Evolutionary conservation across 768 basidiomycete species (phyloP).

Genomic region (Tylopilus subfusipes): DNA sequence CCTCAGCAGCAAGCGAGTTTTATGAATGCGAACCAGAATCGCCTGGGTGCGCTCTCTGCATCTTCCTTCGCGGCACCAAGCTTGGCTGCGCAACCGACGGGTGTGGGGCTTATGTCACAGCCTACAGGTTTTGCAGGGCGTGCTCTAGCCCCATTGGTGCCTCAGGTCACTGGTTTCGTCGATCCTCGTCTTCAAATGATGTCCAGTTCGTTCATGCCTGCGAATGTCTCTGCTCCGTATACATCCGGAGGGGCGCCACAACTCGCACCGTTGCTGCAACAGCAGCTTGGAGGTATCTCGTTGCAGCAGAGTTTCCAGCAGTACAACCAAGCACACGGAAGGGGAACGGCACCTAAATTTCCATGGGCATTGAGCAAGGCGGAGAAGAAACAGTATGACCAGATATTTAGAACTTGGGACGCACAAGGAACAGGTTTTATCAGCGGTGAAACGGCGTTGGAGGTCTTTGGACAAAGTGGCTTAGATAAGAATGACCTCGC

Average conservation of each 20-base stretch:
- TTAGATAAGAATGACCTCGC: slow-evolving; percentile 86
- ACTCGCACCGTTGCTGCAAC: slow-evolving; percentile 54
- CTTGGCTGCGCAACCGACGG: slow-evolving; percentile 21
- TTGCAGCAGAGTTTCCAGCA: slow-evolving; percentile 87
- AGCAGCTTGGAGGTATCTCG: slow-evolving; percentile 48
- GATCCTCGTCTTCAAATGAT: slow-evolving; percentile 87
- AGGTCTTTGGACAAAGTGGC: slow-evolving; percentile 94
- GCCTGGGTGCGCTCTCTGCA: slow-evolving; percentile 33
- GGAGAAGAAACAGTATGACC: slow-evolving; percentile 96
- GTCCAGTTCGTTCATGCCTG: slow-evolving; percentile 89
- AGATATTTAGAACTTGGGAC: slow-evolving; percentile 98
- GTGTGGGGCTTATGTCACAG: slow-evolving; percentile 26
- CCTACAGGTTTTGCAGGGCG: slow-evolving; percentile 49
- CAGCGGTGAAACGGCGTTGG: slow-evolving; percentile 74
- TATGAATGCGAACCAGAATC: slow-evolving; percentile 51
- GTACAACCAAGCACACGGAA: slow-evolving; percentile 72
- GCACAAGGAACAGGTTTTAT: slow-evolving; percentile 78
- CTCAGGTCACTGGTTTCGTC: slow-evolving; percentile 76
- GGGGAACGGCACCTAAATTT: slow-evolving; percentile 61
- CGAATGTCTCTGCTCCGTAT: slow-evolving; percentile 58
- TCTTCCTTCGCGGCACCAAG: slow-evolving; percentile 11
- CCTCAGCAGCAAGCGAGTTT: slow-evolving; percentile 47
- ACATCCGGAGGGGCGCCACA: slow-evolving; percentile 59
- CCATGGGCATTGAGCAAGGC: slow-evolving; percentile 84
- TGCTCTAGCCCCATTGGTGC: slow-evolving; percentile 47